phyloP scores from a whole-genome alignment of 2,329 filamentous ascomycete genomes.

The Aureobasidium sp. region DNA sequence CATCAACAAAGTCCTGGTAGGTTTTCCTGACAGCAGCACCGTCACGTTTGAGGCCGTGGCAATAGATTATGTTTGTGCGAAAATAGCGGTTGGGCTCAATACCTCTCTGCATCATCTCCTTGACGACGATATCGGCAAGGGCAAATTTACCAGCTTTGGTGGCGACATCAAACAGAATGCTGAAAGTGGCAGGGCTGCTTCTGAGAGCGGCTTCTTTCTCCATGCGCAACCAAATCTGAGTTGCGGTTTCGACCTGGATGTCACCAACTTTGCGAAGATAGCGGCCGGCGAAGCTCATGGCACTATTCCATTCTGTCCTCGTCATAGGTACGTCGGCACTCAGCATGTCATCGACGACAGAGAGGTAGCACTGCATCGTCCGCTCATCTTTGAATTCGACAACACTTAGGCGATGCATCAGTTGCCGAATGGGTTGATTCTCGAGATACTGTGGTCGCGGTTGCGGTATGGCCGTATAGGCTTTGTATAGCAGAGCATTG shows the following conservation, averaged over 20 bases:
- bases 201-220: slow-evolving; percentile 59
- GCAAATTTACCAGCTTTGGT: slow-evolving; percentile 76
- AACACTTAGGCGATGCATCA: slow-evolving; percentile 62
- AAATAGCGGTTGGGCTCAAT: slow-evolving; percentile 69
- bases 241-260: slow-evolving; percentile 56
- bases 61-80: slow-evolving; percentile 74
- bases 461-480: slow-evolving; percentile 45
- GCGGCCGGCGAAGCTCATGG: slow-evolving; percentile 68
- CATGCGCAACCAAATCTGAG: slow-evolving; percentile 85
- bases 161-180: slow-evolving; percentile 82
- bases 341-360: slow-evolving; percentile 75
- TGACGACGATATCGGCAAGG: slow-evolving; percentile 75
- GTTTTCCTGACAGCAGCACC: slow-evolving; percentile 64
- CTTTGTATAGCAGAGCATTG: slow-evolving; percentile 38
- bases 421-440: slow-evolving; percentile 46
- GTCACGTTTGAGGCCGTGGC: slow-evolving; percentile 67
- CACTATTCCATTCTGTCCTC: slow-evolving; percentile 70
- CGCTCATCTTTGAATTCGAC: slow-evolving; percentile 39
- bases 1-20: slow-evolving; percentile 75
- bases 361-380: slow-evolving; percentile 74
- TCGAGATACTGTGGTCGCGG: slow-evolving; percentile 47
- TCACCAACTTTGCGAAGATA: slow-evolving; percentile 54
- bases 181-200: slow-evolving; percentile 77
- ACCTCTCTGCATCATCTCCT: slow-evolving; percentile 66
- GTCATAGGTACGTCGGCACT: slow-evolving; percentile 61